These are phyloP conservation scores for Linnemannia elongata DNA, from an alignment of 192 early-diverging fungal species.

Conservation along the genomic window DNA sequence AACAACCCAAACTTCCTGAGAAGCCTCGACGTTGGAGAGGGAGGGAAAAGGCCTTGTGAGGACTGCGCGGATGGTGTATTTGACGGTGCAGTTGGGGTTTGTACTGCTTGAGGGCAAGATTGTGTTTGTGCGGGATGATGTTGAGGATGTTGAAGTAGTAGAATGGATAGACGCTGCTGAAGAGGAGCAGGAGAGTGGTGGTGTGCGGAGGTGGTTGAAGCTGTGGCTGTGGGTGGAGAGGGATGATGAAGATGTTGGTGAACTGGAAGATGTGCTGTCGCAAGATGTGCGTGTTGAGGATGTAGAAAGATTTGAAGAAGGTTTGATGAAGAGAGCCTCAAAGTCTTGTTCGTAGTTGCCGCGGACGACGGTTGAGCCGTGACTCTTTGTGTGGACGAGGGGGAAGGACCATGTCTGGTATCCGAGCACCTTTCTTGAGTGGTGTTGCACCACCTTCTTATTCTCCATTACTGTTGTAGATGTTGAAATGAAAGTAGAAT, in stretches of 20 bases:
- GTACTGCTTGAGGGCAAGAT: constrained; percentile 34
- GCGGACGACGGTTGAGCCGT: constrained; percentile 27
- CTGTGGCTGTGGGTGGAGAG: neutral
- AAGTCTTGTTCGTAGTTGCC: constrained; percentile 38
- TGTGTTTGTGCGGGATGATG: neutral
- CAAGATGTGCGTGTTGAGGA: neutral
- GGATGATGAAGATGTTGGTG: constrained; percentile 10
- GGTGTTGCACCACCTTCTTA: constrained; percentile 25
- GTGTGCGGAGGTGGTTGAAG: neutral
- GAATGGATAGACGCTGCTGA: neutral
- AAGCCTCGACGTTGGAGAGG: constrained; percentile 42
- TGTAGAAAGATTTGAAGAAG: neutral
- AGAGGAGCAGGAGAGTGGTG: neutral
- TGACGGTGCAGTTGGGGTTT: constrained; percentile 10
- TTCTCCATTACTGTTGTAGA: neutral
- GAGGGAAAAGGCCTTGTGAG: constrained; percentile 44
- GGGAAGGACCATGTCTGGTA: constrained; percentile 36
- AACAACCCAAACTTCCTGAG: constrained; percentile 50
- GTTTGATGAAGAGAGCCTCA: constrained; percentile 19
- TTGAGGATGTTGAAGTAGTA: neutral
- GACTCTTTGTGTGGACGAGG: constrained; percentile 32
- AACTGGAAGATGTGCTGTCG: neutral
- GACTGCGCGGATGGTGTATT: constrained; percentile 45
- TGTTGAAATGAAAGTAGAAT: neutral
- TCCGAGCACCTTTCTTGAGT: constrained; percentile 21